phyloP scores from a whole-genome alignment of 345 rosid genomes.

The Geranium brycei region DNA sequence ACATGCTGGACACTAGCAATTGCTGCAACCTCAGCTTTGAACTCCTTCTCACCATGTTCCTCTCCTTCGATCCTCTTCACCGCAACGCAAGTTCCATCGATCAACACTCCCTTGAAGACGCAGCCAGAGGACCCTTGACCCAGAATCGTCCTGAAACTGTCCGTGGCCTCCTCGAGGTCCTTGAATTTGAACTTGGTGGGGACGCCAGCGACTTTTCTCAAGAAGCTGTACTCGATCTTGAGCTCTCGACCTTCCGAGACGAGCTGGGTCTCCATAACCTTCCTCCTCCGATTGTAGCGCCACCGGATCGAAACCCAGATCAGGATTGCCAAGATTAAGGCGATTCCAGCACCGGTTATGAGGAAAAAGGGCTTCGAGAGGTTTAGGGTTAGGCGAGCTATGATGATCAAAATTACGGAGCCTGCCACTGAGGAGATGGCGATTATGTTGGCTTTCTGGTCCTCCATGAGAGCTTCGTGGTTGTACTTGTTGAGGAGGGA shows the following conservation, averaged over 20 bases:
- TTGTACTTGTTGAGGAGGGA: neutral
- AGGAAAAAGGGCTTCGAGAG: constrained; percentile 60
- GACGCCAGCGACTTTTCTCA: constrained; percentile 72
- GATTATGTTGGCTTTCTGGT: constrained; percentile 43
- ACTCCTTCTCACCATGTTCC: constrained; percentile 50
- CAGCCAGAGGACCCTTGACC: constrained; percentile 59
- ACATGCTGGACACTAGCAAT: constrained; percentile 64
- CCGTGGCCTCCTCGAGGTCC: constrained; percentile 77
- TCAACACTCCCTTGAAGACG: constrained; percentile 49
- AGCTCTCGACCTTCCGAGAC: constrained; percentile 60
- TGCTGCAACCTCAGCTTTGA: constrained; percentile 57
- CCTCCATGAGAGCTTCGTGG: constrained; percentile 50
- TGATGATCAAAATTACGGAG: constrained; percentile 31
- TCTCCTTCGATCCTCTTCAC: constrained; percentile 55
- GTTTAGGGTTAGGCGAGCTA: constrained; percentile 29
- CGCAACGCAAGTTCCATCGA: constrained; percentile 45
- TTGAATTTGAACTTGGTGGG: constrained; percentile 48
- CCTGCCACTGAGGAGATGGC: constrained; percentile 14
- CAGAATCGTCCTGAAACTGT: constrained; percentile 34
- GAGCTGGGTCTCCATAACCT: constrained; percentile 26
- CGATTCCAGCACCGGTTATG: constrained; percentile 45
- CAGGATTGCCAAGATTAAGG: constrained; percentile 47
- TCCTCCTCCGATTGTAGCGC: constrained; percentile 34
- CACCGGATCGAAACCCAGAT: constrained; percentile 26
- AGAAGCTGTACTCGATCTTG: constrained; percentile 64